Percentiles rank a stretch among this genome's conserved stretches.
Conservation (phyloP, 2,329 filamentous ascomycete species). For the Colletotrichum phormii region DNA sequence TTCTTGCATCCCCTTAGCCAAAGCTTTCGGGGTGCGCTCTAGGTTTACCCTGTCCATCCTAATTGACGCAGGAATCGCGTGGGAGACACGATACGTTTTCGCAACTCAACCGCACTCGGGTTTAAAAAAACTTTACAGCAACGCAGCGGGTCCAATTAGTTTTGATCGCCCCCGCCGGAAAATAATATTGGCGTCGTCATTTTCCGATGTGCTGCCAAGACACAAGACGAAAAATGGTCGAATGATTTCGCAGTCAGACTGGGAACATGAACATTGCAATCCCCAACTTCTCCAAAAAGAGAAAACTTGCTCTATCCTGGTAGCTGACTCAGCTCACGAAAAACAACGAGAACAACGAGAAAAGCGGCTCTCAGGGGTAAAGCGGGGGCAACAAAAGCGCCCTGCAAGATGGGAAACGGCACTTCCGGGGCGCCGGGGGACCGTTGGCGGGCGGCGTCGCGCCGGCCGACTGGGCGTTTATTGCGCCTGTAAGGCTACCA, state of each 20-base stretch:
- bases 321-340: neutral
- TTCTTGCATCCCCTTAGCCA: too few relatives aligned
- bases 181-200: too few relatives aligned
- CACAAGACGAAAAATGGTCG: neutral
- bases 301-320: neutral
- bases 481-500: neutral
- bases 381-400: neutral
- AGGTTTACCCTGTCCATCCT: too few relatives aligned
- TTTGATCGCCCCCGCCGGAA: too few relatives aligned
- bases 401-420: neutral
- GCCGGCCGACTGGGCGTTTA: neutral
- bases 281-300: neutral
- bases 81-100: too few relatives aligned
- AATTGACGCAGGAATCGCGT: too few relatives aligned
- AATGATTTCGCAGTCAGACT: neutral
- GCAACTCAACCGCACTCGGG: too few relatives aligned
- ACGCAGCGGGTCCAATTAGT: too few relatives aligned
- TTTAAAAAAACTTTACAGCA: too few relatives aligned
- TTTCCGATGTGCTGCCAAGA: too few relatives aligned
- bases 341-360: neutral
- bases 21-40: too few relatives aligned
- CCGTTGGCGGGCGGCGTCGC: neutral
- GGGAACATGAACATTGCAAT: neutral
- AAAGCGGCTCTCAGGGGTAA: neutral
- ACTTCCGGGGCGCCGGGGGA: neutral